Evolutionary conservation across 495 filamentous ascomycete genomes (phyloP).

Genomic region (Corynascus novoguineensis): DNA sequence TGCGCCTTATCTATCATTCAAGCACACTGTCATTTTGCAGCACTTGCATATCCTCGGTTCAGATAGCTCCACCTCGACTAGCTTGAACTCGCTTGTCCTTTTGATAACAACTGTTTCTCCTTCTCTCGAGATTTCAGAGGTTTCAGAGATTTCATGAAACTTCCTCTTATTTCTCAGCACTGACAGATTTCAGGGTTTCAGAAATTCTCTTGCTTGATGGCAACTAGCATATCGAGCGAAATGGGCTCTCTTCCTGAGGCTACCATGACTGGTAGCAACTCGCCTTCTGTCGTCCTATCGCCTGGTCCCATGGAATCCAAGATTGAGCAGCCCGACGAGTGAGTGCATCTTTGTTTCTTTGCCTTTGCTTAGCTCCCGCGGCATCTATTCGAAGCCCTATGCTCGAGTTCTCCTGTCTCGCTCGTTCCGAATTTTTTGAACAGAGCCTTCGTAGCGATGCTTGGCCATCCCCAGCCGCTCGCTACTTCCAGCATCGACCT

Average conservation of each 20-base stretch:
- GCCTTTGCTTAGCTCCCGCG: neutral
- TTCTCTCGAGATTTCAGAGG: too few relatives aligned
- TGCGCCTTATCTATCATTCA: too few relatives aligned
- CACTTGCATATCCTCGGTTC: too few relatives aligned
- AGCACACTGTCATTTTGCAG: too few relatives aligned
- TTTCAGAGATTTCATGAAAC: neutral
- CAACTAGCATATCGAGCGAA: neutral
- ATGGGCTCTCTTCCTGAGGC: slow-evolving; percentile 1
- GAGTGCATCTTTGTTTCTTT: neutral
- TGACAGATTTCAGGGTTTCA: neutral
- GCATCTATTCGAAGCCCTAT: neutral
- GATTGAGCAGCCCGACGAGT: slow-evolving; percentile 8
- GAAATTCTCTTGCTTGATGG: neutral
- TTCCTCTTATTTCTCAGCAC: neutral
- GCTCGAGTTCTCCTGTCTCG: neutral
- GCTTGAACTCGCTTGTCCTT: too few relatives aligned
- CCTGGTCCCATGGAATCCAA: neutral
- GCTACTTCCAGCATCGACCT: neutral
- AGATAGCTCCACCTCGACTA: too few relatives aligned
- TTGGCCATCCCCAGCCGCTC: neutral
- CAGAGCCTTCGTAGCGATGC: neutral
- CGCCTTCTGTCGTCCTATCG: neutral
- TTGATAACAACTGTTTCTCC: too few relatives aligned
- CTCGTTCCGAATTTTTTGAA: neutral
- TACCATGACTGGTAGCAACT: neutral